Percentiles rank a stretch among this genome's conserved stretches.
These are phyloP conservation scores for Eutrema yunnanense DNA, from an alignment of 345 rosid genomes.

Conservation along the genomic window DNA sequence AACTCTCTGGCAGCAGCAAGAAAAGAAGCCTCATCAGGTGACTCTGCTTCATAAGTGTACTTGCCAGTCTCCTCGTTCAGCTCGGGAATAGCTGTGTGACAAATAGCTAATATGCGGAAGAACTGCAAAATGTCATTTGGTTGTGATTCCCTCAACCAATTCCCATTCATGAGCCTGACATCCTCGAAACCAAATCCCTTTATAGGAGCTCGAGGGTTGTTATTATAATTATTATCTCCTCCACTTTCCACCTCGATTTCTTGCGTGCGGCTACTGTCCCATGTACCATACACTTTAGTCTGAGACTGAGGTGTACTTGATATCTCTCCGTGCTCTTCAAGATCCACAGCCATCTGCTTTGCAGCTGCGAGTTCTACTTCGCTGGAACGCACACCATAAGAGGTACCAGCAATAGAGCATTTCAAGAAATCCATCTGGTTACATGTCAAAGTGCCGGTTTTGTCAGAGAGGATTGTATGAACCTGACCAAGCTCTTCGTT, in stretches of 20 bases:
- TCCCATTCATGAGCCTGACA: constrained; percentile 67
- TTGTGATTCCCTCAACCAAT: constrained; percentile 73
- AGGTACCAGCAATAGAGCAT: constrained; percentile 87
- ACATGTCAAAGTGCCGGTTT: constrained; percentile 98
- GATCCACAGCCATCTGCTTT: constrained; percentile 77
- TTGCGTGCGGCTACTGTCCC: constrained; percentile 37
- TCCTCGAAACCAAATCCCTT: constrained; percentile 93
- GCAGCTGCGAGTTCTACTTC: constrained; percentile 95
- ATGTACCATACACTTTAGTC: constrained; percentile 27
- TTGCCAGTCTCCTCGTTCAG: constrained; percentile 65
- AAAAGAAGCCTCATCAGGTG: constrained; percentile 95
- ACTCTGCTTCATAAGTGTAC: constrained; percentile 84
- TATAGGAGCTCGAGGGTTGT: constrained; percentile 39
- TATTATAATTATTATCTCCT: constrained; percentile 42
- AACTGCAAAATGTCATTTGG: constrained; percentile 53
- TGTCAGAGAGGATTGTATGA: constrained; percentile 93
- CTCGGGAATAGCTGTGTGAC: constrained; percentile 99
- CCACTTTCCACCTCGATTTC: constrained; percentile 75
- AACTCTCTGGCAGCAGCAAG: constrained; percentile 95
- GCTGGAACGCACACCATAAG: constrained; percentile 64
- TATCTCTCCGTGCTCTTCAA: constrained; percentile 52
- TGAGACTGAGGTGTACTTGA: constrained; percentile 32
- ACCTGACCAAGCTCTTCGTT: constrained; percentile 99
- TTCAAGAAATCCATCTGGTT: constrained; percentile 98
- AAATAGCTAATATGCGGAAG: constrained; percentile 75